Conservation (phyloP, 176 grass and related monocot genomes). For the Oryza australiensis region DNA sequence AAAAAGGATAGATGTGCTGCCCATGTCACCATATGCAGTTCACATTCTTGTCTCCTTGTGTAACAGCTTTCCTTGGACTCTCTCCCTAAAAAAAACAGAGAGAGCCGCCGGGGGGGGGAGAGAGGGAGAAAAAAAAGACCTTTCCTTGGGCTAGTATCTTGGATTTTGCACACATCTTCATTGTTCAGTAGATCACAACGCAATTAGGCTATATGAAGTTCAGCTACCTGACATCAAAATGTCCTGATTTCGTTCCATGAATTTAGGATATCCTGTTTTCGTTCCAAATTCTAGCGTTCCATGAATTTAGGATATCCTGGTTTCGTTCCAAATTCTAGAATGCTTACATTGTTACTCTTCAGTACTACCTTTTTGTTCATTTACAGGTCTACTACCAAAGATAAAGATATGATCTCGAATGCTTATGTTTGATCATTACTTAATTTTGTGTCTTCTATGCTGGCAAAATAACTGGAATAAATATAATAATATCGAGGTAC, state of each 20-base stretch:
- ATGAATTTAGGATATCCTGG: neutral
- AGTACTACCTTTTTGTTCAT: neutral
- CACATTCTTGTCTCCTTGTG: constrained; percentile 3
- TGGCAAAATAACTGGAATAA: neutral
- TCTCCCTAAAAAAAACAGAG: no score
- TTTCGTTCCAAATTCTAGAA: neutral
- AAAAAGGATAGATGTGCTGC: neutral
- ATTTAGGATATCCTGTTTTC: neutral
- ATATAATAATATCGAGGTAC: neutral
- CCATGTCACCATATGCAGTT: neutral
- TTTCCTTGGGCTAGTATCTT: neutral
- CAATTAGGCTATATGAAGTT: neutral
- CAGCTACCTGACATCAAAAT: neutral
- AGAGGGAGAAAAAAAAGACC: neutral
- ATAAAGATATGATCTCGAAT: neutral
- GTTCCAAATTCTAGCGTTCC: neutral
- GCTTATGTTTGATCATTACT: neutral
- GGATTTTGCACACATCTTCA: neutral
- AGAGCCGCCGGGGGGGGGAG: no score
- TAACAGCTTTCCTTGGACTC: neutral
- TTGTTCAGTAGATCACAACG: neutral
- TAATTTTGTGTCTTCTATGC: neutral
- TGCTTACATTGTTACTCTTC: neutral
- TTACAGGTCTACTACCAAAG: neutral
- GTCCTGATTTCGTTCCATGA: no score